Conservation (phyloP, 208 protist genomes). For the Crithidia thermophila region DNA sequence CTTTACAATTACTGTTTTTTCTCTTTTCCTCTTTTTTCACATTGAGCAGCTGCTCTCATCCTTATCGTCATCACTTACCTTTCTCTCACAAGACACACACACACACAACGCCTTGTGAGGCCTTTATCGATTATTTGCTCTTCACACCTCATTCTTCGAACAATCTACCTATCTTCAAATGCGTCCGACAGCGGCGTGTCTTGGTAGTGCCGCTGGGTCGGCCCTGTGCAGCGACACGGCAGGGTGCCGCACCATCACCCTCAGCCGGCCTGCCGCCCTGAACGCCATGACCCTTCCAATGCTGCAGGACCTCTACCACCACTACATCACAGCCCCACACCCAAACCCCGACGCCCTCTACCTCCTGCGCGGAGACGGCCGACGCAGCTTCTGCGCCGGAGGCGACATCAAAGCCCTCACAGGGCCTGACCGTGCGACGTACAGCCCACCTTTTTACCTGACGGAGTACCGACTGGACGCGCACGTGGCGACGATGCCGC, state of each 20-base stretch:
- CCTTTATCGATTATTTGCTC: not conserved
- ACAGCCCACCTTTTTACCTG: conserved; percentile 54
- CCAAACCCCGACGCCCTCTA: conserved; percentile 37
- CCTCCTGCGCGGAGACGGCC: conserved; percentile 45
- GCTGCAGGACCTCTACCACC: conserved; percentile 42
- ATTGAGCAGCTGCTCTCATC: not conserved
- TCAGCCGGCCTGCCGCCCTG: conserved; percentile 38
- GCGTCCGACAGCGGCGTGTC: not conserved
- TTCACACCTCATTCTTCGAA: too few species aligned
- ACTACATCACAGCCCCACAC: conserved; percentile 46
- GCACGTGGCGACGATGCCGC: conserved; percentile 63
- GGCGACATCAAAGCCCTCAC: conserved; percentile 66
- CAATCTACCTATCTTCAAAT: too few species aligned
- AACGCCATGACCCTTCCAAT: conserved; percentile 58
- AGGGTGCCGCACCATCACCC: conserved; percentile 46
- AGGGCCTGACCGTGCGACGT: not conserved
- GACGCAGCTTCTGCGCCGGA: conserved; percentile 73
- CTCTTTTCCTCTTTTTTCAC: not conserved
- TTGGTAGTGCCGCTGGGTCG: conserved; percentile 11
- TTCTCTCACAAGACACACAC: too few species aligned
- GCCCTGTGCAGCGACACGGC: conserved; percentile 39
- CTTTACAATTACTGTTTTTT: not conserved
- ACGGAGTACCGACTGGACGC: conserved; percentile 75
- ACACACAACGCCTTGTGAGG: too few species aligned
- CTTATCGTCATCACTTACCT: not conserved